Percentiles rank a stretch among this genome's conserved stretches.
Conservation (phyloP, 2,329 filamentous ascomycete species). For the Diaporthe nobilis region DNA sequence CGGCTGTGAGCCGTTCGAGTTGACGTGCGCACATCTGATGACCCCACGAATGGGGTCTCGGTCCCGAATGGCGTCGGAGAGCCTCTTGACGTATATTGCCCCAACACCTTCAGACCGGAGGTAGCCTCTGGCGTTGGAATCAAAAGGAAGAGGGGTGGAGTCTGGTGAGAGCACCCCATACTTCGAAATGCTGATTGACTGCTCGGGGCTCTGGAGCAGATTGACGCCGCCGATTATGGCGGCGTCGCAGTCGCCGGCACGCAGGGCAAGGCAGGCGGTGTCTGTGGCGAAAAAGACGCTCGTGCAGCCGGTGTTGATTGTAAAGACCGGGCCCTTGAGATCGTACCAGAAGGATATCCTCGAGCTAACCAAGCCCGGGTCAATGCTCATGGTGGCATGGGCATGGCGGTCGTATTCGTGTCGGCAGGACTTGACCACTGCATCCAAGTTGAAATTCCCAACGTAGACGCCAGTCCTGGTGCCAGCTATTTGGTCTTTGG, state of each 20-base stretch:
- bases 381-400: conserved; percentile 2
- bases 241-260: conserved; percentile 46
- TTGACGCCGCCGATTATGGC: conserved; percentile 48
- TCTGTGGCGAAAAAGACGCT: conserved; percentile 51
- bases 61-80: conserved; percentile 12
- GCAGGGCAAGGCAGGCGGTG: conserved; percentile 50
- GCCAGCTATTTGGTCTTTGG: neutral
- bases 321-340: conserved; percentile 1
- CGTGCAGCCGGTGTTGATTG: conserved; percentile 47
- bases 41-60: conserved; percentile 68
- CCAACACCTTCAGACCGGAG: conserved; percentile 72
- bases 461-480: neutral
- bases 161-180: conserved; percentile 44
- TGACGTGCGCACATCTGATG: conserved; percentile 49
- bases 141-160: conserved; percentile 46
- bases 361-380: neutral
- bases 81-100: conserved; percentile 68
- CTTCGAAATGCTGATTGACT: conserved; percentile 44
- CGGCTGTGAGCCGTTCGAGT: neutral
- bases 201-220: conserved; percentile 47
- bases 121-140: conserved; percentile 65
- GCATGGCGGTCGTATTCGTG: neutral
- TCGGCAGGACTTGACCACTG: neutral
- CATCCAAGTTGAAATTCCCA: neutral
- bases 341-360: neutral